Base-by-base conservation (phyloP, 2,329 filamentous ascomycete species). In the Reticulascus tulasneorum region DNA sequence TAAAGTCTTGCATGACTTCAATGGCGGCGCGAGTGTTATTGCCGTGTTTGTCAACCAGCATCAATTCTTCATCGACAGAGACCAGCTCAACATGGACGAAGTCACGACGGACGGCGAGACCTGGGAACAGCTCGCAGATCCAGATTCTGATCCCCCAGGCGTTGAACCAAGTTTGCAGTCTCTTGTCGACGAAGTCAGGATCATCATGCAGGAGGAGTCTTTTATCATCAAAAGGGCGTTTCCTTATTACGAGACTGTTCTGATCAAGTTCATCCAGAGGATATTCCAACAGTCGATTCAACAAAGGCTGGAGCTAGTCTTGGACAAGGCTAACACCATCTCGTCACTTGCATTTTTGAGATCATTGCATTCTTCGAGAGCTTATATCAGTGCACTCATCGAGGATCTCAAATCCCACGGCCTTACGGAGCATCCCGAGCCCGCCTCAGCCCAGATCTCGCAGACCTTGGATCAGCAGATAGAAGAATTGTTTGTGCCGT, bases 271-370 rank as follows among this genome's bases (percentile, higher is more conserved):
- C 52, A 75, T 98, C 33, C 93, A 98, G 61, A 78, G 93, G 47
- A 84, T 98, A 9, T 98, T 98, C 54, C 93, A 98, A 56, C 93
- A 98, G 61, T 97, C 91, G 2, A 90, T 98, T 44, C 94, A 98
- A 62, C 91, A 97, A 59, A 79, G 91, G 11, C 72, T 98, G 9
- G 93, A 98, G 58, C 86, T 94, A 79, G 90, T 98, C 4, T 69
- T 98, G 30, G 90, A 95, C 50, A 97, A 97, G 64, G 93, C 93
- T 12, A 85, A 87, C 47, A 86, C 85, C 6, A 82, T 97, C 12
- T 98, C 94, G 1, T 90, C 89, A 0, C 68, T 98, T 20, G 90
- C 93, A 2, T 98, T 96, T 56, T 65, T 98, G 20, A 80, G 93
- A 42, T 93, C 88, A 11, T 59, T 98, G 10, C 94, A 98, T 61